A percentile compares a stretch with the other conserved stretches of the same genome.
These are phyloP conservation scores for Pelargonium citronellum DNA, from an alignment of 441 rosid species.

Conservation along the genomic window DNA sequence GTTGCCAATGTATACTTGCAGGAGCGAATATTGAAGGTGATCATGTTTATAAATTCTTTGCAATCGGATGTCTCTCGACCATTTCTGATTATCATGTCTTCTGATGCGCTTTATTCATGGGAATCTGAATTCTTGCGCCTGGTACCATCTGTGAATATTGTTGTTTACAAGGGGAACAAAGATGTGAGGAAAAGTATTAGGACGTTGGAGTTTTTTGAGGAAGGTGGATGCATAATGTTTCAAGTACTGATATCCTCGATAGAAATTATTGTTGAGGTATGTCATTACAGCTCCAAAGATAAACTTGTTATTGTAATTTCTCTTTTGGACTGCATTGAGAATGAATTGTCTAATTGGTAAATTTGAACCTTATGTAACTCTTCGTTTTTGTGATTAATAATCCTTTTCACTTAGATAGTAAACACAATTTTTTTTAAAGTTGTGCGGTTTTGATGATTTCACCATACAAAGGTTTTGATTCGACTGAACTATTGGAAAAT, in stretches of 20 bases:
- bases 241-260: slow-evolving; percentile 47
- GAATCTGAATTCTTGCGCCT: slow-evolving; percentile 39
- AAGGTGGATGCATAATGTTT: slow-evolving; percentile 39
- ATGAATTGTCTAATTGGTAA: not conserved
- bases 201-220: slow-evolving; percentile 37
- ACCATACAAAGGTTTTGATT: not conserved
- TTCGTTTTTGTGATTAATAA: too few species aligned
- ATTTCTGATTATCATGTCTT: slow-evolving; percentile 44
- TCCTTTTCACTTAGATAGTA: not conserved
- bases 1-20: slow-evolving; percentile 25
- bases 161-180: slow-evolving; percentile 43
- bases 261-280: slow-evolving; percentile 50
- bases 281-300: not conserved
- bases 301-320: not conserved
- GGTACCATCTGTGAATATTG: slow-evolving; percentile 36
- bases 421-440: not conserved
- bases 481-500: not conserved
- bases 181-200: slow-evolving; percentile 35
- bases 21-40: slow-evolving; percentile 45
- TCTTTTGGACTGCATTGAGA: not conserved
- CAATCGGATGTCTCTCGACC: slow-evolving; percentile 31
- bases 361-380: not conserved
- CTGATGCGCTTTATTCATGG: slow-evolving; percentile 41
- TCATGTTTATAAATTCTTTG: slow-evolving; percentile 36
- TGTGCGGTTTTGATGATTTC: not conserved